Base-by-base conservation (phyloP, 2,329 filamentous ascomycete genomes). In the Xylariaceae sp. region DNA sequence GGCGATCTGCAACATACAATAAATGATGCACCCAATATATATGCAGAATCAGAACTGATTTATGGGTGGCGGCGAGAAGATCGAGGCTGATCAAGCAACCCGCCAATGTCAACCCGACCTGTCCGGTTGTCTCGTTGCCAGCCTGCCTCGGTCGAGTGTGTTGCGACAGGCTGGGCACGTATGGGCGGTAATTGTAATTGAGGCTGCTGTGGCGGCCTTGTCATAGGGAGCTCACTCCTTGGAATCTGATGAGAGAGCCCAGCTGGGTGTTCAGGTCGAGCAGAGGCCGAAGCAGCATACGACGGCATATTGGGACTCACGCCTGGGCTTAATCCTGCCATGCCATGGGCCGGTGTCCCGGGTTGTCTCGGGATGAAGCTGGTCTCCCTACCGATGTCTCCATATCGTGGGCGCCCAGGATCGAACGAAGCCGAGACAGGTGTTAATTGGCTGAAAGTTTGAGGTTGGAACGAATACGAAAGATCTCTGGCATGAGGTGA, bases 1-100 rank as follows among this genome's bases (percentile, higher is more conserved):
- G 11, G 11, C 22, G 11, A 26, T 26, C 11, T 26, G 6, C 6
- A 26, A 11, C 11, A 26, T 26, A 11, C 11, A 11, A 26, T 26
- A 26, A 26, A 26, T 11, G 22, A 26, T 6, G 22, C 6, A n/a
- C n/a, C n/a, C n/a, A n/a, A n/a, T n/a, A n/a, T n/a, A n/a, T n/a
- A n/a, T n/a, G n/a, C n/a, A n/a, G n/a, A n/a, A n/a, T n/a, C n/a
- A n/a, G n/a, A n/a, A n/a, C n/a, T n/a, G n/a, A n/a, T 11, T 26
- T 26, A 26, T 26, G 22, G 49, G 34, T 49, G 52, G 37, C 50
- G 52, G 16, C 56, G 47, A 49, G 59, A 36, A 50, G 59, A 67
- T 51, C 73, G 73, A 18, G 74, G 71, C 60, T 71, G 77, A 50
- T 79, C 80, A 54, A 85, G 77, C 54, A 79, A 67, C 2, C 78